These are phyloP conservation scores for Zasmidium citrigriseum DNA, from an alignment of 2,329 filamentous ascomycete genomes.

Conservation along the genomic window DNA sequence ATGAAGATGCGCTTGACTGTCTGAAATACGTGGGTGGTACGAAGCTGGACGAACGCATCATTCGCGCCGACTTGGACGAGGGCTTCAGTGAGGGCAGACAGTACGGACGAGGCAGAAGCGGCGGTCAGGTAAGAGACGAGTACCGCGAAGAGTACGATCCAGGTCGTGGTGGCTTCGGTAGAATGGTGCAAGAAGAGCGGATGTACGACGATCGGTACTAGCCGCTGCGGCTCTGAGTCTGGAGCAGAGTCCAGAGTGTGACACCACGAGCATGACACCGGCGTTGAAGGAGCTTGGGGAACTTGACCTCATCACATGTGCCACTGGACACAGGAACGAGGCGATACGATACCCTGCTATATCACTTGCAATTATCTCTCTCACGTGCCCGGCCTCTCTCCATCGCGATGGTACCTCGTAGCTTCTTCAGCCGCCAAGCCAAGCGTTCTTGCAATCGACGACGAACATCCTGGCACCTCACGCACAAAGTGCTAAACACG, in stretches of 20 bases:
- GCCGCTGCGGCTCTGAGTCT: background rate
- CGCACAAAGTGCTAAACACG: background rate
- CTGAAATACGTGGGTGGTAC: conserved; percentile 98
- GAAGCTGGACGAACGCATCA: conserved; percentile 95
- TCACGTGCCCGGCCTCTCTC: background rate
- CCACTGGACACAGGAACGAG: background rate
- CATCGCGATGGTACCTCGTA: background rate
- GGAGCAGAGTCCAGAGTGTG: too few species aligned
- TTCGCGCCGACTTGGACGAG: conserved; percentile 91
- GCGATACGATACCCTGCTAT: conserved; percentile 2
- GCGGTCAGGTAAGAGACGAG: conserved; percentile 95
- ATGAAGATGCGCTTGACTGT: conserved; percentile 94
- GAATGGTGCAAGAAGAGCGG: conserved; percentile 68
- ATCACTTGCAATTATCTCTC: background rate
- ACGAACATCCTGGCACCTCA: background rate
- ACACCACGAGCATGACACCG: background rate
- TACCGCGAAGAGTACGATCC: conserved; percentile 97
- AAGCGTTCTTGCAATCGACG: background rate
- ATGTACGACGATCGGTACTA: conserved; percentile 15
- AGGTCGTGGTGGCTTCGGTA: conserved; percentile 83
- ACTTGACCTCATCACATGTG: background rate
- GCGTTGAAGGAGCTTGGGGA: background rate
- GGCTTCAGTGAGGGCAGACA: conserved; percentile 95
- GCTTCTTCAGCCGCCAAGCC: background rate
- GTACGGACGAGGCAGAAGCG: conserved; percentile 91